Conservation (phyloP, 176 grass and related monocot species). For the Tuctoria greenei region DNA sequence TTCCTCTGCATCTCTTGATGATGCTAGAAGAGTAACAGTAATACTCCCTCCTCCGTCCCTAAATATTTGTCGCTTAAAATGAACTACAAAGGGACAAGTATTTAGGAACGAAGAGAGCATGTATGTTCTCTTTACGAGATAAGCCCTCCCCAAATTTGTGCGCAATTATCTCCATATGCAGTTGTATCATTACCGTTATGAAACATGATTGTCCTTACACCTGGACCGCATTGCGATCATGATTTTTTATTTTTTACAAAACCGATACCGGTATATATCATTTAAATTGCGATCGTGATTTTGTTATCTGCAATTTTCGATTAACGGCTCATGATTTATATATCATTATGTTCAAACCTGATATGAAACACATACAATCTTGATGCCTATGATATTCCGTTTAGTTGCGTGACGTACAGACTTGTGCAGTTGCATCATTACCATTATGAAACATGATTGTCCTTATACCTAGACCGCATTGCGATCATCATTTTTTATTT, state of each 20-base stretch:
- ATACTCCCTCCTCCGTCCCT: too few species aligned
- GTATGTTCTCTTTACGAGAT: background rate
- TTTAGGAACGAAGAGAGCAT: too few species aligned
- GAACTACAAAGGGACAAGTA: too few species aligned
- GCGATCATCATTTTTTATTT: background rate
- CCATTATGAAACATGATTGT: background rate
- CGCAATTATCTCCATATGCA: background rate
- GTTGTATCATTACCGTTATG: background rate
- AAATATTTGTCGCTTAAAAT: too few species aligned
- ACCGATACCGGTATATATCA: too few species aligned
- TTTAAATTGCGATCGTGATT: too few species aligned
- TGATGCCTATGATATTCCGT: background rate
- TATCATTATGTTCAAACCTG: background rate
- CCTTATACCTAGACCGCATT: background rate
- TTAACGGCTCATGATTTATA: background rate
- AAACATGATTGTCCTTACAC: background rate
- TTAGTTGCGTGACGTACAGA: background rate
- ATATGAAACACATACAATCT: background rate
- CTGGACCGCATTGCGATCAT: background rate
- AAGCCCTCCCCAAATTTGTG: background rate
- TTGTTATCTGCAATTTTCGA: too few species aligned
- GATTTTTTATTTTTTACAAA: too few species aligned
- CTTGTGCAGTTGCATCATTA: too few species aligned
- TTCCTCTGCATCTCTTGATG: conserved; percentile 21
- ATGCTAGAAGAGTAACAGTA: background rate